A percentile compares a stretch with the other conserved stretches of the same genome.
These are phyloP conservation scores for Baorangia bicolor DNA, from an alignment of 768 basidiomycete species.

Conservation along the genomic window DNA sequence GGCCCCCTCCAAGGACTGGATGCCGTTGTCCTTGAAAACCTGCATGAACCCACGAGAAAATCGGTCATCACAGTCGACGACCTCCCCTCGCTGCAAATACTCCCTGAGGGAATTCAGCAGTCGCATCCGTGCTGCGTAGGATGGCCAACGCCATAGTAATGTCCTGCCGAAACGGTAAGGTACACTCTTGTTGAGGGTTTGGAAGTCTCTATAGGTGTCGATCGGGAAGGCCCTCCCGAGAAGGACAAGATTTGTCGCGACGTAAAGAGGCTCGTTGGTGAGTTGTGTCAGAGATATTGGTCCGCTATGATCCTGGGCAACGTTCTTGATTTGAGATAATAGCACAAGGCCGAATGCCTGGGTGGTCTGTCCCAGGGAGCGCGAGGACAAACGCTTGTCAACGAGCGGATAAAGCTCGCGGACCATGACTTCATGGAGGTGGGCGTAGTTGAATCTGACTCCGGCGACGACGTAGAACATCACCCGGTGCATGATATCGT, in stretches of 20 bases:
- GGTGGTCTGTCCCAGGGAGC: slow-evolving; percentile 11
- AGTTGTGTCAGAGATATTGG: slow-evolving; percentile 18
- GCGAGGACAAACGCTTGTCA: slow-evolving; percentile 17
- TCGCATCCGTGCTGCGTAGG: slow-evolving; percentile 13
- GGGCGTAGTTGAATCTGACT: background rate
- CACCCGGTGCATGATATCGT: slow-evolving; percentile 8
- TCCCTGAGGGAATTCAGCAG: slow-evolving; percentile 6
- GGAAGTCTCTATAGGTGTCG: slow-evolving; percentile 23
- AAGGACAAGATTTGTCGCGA: slow-evolving; percentile 17
- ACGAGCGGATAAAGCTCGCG: slow-evolving; percentile 21
- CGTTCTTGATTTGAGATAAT: slow-evolving; percentile 10
- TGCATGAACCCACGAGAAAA: slow-evolving; percentile 16
- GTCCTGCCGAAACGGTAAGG: slow-evolving; percentile 18
- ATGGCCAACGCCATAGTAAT: slow-evolving; percentile 13
- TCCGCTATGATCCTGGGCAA: background rate
- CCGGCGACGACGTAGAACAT: slow-evolving; percentile 17
- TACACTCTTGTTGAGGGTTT: slow-evolving; percentile 14
- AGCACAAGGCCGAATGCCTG: slow-evolving; percentile 10
- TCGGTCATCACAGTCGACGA: background rate
- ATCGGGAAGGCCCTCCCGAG: slow-evolving; percentile 20
- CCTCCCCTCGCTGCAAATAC: slow-evolving; percentile 15
- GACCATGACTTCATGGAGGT: slow-evolving; percentile 19
- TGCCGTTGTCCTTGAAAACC: slow-evolving; percentile 16
- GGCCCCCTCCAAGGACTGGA: slow-evolving; percentile 18
- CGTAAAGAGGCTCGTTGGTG: slow-evolving; percentile 19